Evolutionary conservation across 2,329 filamentous ascomycete genomes (phyloP).

Genomic region (Colletotrichum acutatum): DNA sequence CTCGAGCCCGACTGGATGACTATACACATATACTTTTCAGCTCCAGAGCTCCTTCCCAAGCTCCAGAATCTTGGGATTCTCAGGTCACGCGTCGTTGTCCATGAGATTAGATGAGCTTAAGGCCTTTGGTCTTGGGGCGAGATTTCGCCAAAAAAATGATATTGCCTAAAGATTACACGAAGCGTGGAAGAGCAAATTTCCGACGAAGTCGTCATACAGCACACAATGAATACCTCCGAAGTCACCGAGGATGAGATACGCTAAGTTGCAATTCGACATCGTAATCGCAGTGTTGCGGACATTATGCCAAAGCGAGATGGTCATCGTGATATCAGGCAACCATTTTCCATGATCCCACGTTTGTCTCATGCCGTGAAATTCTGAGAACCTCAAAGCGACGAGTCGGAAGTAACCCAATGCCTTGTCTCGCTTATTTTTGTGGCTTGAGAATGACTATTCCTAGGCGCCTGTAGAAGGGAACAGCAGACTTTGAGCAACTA

Average conservation of each 20-base stretch:
- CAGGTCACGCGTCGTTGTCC: neutral
- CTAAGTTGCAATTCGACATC: neutral
- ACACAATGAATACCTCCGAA: neutral
- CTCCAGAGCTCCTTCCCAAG: neutral
- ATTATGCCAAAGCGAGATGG: neutral
- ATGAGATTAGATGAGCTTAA: neutral
- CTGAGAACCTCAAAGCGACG: neutral
- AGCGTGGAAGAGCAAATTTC: neutral
- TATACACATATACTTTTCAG: neutral
- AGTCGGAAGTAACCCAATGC: neutral
- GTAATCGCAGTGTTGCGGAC: neutral
- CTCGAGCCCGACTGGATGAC: neutral
- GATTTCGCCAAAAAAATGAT: neutral
- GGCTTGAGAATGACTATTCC: neutral
- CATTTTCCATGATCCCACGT: neutral
- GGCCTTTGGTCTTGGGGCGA: neutral
- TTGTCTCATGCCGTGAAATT: neutral
- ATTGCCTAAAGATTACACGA: neutral
- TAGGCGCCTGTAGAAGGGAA: neutral
- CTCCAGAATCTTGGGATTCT: neutral
- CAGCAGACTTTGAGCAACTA: neutral
- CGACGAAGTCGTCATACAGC: neutral
- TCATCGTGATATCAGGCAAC: neutral
- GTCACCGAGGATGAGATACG: neutral
- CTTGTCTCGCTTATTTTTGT: neutral